A percentile compares a stretch with the other conserved stretches of the same genome.
Conservation (phyloP, 2,329 filamentous ascomycete species). For the Aspergillus caelatus region DNA sequence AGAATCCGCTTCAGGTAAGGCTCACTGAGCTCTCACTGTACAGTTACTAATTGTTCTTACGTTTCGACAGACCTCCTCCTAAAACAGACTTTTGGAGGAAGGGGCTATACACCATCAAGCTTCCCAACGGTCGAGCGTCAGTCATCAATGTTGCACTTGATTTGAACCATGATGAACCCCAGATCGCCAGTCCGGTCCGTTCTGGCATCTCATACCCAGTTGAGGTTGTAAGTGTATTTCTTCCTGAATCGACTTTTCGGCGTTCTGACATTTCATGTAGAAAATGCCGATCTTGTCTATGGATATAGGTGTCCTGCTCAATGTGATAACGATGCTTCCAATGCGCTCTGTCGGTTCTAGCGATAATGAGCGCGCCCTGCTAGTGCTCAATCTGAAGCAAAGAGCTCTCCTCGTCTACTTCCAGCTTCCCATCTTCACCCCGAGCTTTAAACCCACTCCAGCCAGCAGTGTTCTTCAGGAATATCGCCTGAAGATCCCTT, state of each 20-base stretch:
- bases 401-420: conserved; percentile 53
- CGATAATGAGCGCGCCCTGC: conserved; percentile 25
- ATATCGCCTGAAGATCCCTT: conserved; percentile 50
- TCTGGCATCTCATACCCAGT: conserved; percentile 36
- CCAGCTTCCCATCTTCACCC: conserved; percentile 33
- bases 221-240: conserved; percentile 36
- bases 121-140: conserved; percentile 26
- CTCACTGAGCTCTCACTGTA: background rate
- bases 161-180: conserved; percentile 17
- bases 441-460: conserved; percentile 3
- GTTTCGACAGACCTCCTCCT: conserved; percentile 54
- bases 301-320: conserved; percentile 64
- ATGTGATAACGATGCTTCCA: conserved; percentile 59
- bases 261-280: conserved; percentile 27
- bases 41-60: background rate
- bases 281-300: conserved; percentile 52
- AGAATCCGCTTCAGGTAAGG: conserved; percentile 57
- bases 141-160: conserved; percentile 31
- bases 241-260: background rate
- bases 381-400: conserved; percentile 48
- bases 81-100: conserved; percentile 53
- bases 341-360: conserved; percentile 53
- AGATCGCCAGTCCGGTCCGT: conserved; percentile 39
- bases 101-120: conserved; percentile 30
- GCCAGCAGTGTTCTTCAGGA: conserved; percentile 16